Conservation (phyloP, 2,329 filamentous ascomycete genomes). For the Aspergillus japonicus region DNA sequence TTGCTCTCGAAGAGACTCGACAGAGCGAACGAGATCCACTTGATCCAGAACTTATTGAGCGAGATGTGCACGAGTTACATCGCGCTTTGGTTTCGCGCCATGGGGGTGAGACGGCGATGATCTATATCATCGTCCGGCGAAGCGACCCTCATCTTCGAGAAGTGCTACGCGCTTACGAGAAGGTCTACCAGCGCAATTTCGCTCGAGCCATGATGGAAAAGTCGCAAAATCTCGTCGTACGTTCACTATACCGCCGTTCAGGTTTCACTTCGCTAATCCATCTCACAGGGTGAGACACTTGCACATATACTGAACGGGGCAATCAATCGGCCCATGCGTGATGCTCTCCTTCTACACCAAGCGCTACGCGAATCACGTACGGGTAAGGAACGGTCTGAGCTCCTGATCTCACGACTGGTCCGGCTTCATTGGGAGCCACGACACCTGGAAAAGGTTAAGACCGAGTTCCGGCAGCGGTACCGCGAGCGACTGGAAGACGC, state of each 20-base stretch:
- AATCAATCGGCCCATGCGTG: conserved; percentile 91
- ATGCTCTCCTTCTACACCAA: conserved; percentile 86
- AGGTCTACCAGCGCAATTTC: conserved; percentile 74
- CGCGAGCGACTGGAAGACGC: conserved; percentile 71
- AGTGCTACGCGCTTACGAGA: conserved; percentile 74
- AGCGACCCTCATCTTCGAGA: conserved; percentile 81
- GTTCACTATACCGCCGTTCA: conserved; percentile 40
- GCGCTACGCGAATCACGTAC: conserved; percentile 73
- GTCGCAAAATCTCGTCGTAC: conserved; percentile 86
- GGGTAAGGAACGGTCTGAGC: conserved; percentile 73
- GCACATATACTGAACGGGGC: conserved; percentile 95
- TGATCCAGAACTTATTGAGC: conserved; percentile 61
- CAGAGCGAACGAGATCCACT: conserved; percentile 76
- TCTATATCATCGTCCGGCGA: conserved; percentile 75
- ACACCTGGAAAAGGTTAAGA: conserved; percentile 77
- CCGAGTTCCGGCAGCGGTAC: conserved; percentile 77
- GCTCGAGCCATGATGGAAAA: conserved; percentile 82
- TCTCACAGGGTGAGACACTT: conserved; percentile 77
- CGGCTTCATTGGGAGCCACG: conserved; percentile 87
- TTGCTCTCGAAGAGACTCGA: conserved; percentile 76
- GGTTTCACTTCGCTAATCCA: conserved; percentile 3
- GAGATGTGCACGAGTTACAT: conserved; percentile 72
- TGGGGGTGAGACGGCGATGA: conserved; percentile 84
- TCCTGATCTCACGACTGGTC: conserved; percentile 84
- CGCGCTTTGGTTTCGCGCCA: conserved; percentile 67